Evolutionary conservation across 768 basidiomycete species (phyloP).

Genomic region (Termitomyces sp.): DNA sequence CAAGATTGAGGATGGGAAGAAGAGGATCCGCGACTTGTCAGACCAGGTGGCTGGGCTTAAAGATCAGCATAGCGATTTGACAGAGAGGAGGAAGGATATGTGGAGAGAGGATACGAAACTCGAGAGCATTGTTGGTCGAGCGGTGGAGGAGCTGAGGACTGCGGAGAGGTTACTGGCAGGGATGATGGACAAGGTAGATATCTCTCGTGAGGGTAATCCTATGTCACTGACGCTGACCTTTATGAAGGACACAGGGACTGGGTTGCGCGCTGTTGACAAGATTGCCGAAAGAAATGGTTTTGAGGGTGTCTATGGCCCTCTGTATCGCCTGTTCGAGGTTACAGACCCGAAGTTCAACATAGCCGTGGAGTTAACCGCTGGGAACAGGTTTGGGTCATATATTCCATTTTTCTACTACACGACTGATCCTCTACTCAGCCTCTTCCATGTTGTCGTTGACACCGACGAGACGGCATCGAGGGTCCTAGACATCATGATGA

Average conservation of each 20-base stretch:
- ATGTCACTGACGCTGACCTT: slow-evolving; percentile 1
- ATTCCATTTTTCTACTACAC: background rate
- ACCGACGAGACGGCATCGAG: slow-evolving; percentile 89
- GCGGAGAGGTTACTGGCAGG: slow-evolving; percentile 77
- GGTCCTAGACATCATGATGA: slow-evolving; percentile 91
- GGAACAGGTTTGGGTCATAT: slow-evolving; percentile 68
- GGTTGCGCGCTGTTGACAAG: slow-evolving; percentile 80
- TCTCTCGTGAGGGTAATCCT: background rate
- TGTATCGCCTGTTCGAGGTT: slow-evolving; percentile 92
- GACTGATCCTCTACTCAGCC: slow-evolving; percentile 37
- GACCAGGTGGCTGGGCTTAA: slow-evolving; percentile 61
- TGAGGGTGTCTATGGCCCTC: slow-evolving; percentile 86
- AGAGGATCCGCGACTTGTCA: slow-evolving; percentile 49
- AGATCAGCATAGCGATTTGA: slow-evolving; percentile 64
- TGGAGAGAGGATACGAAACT: slow-evolving; percentile 96
- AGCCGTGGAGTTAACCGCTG: slow-evolving; percentile 92
- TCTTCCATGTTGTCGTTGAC: slow-evolving; percentile 98
- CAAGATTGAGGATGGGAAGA: slow-evolving; percentile 64
- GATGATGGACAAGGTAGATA: slow-evolving; percentile 92
- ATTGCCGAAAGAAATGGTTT: slow-evolving; percentile 76
- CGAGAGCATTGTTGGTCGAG: slow-evolving; percentile 70
- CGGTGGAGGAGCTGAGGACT: slow-evolving; percentile 73
- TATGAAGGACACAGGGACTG: slow-evolving; percentile 84
- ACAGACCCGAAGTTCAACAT: slow-evolving; percentile 86
- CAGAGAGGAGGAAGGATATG: slow-evolving; percentile 83